Evolutionary conservation across 2,329 filamentous ascomycete species (phyloP).

Genomic region (Sporothrix euskadiensis): DNA sequence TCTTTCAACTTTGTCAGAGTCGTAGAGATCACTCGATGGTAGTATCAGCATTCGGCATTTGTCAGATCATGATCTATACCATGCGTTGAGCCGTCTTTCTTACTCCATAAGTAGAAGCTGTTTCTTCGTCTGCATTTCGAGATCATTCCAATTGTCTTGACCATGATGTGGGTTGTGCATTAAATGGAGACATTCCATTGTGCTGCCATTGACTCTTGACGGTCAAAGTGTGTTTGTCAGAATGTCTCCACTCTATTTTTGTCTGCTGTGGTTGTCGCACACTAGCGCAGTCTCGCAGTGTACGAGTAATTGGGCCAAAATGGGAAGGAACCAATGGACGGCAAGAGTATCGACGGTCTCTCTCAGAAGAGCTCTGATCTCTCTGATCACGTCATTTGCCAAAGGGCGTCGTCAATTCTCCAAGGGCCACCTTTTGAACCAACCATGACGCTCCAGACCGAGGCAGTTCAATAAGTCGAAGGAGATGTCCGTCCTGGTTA

Average conservation of each 20-base stretch:
- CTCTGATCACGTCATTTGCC: slow-evolving; percentile 15
- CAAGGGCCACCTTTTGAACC: background rate
- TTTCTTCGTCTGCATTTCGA: background rate
- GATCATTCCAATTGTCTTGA: slow-evolving; percentile 4
- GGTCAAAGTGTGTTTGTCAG: background rate
- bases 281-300: background rate
- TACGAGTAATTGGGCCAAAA: background rate
- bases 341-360: background rate
- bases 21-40: background rate
- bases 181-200: background rate
- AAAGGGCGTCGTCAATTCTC: slow-evolving; percentile 9
- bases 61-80: background rate
- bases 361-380: background rate
- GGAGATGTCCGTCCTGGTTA: background rate
- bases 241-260: background rate
- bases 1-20: background rate
- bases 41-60: background rate
- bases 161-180: background rate
- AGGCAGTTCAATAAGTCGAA: background rate
- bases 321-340: slow-evolving; percentile 6
- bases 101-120: too few relatives aligned
- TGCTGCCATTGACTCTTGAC: background rate
- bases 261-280: background rate
- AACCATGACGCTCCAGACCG: background rate
- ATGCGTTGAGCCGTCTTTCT: background rate